These are phyloP conservation scores for Mariannaea sp. DNA, from an alignment of 2,329 filamentous ascomycete species.

Conservation along the genomic window DNA sequence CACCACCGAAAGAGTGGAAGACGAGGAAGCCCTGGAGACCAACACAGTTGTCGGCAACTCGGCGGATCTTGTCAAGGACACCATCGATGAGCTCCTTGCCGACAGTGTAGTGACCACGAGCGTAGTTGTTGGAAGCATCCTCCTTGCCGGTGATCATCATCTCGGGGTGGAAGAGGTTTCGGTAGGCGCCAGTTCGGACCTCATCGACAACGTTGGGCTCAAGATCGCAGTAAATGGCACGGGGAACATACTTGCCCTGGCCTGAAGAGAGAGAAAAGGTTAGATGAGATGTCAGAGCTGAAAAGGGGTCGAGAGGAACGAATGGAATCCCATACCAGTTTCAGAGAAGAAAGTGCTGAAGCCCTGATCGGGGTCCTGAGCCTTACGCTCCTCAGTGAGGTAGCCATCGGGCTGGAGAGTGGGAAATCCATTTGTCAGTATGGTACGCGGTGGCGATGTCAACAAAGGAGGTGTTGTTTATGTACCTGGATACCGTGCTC, in stretches of 20 bases:
- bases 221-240: conserved; percentile 99
- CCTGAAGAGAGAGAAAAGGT: conserved; percentile 56
- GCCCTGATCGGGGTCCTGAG: conserved; percentile 87
- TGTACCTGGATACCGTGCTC: conserved; percentile 98
- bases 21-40: conserved; percentile 99
- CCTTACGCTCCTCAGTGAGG: conserved; percentile 97
- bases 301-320: not conserved
- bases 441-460: conserved; percentile 22
- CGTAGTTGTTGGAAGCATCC: conserved; percentile 99
- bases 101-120: conserved; percentile 98
- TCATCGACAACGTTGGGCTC: conserved; percentile 99
- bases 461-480: conserved; percentile 28
- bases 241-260: conserved; percentile 98
- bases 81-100: conserved; percentile 99
- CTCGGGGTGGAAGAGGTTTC: conserved; percentile 96
- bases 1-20: conserved; percentile 99
- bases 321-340: conserved; percentile 71
- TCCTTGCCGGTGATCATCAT: conserved; percentile 99
- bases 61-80: conserved; percentile 96
- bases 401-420: conserved; percentile 86
- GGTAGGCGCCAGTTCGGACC: conserved; percentile 96
- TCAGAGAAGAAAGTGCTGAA: conserved; percentile 99
- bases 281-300: conserved; percentile 23
- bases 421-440: conserved; percentile 22
- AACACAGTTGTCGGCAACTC: conserved; percentile 95